Evolutionary conservation across 1,284 basidiomycete genomes (phyloP).

Genomic region (Kalmanozyma brasiliensis): DNA sequence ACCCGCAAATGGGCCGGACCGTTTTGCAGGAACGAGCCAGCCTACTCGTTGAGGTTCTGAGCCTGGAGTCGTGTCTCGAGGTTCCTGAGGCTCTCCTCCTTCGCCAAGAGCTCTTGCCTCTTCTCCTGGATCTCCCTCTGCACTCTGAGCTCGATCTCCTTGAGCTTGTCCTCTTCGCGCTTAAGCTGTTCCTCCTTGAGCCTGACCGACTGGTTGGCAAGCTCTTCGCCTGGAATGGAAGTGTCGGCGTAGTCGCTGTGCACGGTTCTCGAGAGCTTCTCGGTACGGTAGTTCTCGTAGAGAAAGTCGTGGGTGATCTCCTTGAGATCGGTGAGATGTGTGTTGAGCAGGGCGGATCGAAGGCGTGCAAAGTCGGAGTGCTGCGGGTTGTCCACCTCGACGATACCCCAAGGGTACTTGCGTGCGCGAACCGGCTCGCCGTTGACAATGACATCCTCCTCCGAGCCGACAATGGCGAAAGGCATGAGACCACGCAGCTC

Average conservation of each 20-base stretch:
- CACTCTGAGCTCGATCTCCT: slow-evolving; percentile 97
- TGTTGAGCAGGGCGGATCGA: slow-evolving; percentile 88
- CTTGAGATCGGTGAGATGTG: slow-evolving; percentile 90
- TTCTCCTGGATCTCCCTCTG: slow-evolving; percentile 99
- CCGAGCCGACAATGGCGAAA: slow-evolving; percentile 96
- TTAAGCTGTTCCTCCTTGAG: slow-evolving; percentile 99
- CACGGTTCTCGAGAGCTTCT: slow-evolving; percentile 94
- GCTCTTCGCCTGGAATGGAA: slow-evolving; percentile 78
- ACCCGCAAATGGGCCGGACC: not conserved
- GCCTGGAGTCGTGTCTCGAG: slow-evolving; percentile 88
- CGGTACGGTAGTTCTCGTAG: slow-evolving; percentile 94
- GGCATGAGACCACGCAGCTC: slow-evolving; percentile 72
- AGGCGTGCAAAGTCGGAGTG: slow-evolving; percentile 97
- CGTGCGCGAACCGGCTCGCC: slow-evolving; percentile 91
- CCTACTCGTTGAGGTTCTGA: slow-evolving; percentile 39
- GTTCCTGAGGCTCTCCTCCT: slow-evolving; percentile 74
- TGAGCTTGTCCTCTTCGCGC: slow-evolving; percentile 81
- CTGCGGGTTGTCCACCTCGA: slow-evolving; percentile 97
- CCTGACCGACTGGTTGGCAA: slow-evolving; percentile 93
- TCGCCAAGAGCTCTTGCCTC: slow-evolving; percentile 83
- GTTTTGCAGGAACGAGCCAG: not conserved
- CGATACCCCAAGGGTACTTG: slow-evolving; percentile 96
- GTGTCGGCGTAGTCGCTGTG: slow-evolving; percentile 74
- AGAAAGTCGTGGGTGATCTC: slow-evolving; percentile 90
- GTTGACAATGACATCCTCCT: slow-evolving; percentile 93